Evolutionary conservation across 2,329 filamentous ascomycete genomes (phyloP), one percentile per base, ranked within the genome.

Genomic region (Rugonectria rugulosa): DNA sequence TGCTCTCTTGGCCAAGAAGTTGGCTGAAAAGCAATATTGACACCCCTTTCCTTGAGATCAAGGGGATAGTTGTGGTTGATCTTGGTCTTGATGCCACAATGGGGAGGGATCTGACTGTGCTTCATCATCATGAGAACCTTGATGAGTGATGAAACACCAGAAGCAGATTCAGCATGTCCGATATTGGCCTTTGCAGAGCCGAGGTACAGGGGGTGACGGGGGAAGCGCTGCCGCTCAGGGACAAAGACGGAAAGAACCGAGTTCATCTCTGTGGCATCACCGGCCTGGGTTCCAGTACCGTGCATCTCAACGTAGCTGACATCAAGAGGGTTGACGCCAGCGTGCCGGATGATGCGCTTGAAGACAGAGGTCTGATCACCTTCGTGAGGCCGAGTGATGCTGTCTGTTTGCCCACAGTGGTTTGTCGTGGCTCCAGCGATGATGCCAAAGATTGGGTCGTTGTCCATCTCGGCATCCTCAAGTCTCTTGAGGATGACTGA

Each of bases 261-360:
- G 2, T 85, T 79, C 88, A 94, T 93, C 71, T 96, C 92, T 4
- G 87, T 89, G 7, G 86, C 87, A 68, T 96, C 92, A 57, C 90
- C 92, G 26, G 89, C 91, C 72, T 95, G 90, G 0, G 91, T 96
- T 26, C 92, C 92, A 3, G 92, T 96, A 12, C 90, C 92, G 71
- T 96, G 91, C 87, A 95, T 92, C 74, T 96, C 92, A 8, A 96
- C 87, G 67, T 94, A 96, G 72, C 87, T 87, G 43, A 96, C 82
- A 60, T 93, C 89, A 45, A 86, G 81, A 2, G 91, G 88, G 66
- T 93, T 87, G 19, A 95, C 82, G 55, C 88, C 88, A 36, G 90
- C 88, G 37, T 90, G 84, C 42, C 88, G 83, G 1, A 94, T 79
- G 23, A 95, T 86, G 32, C 84, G 80, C 52, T 84, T 83, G 66